Conservation (phyloP, 345 rosid species). For the Triadica sebifera region DNA sequence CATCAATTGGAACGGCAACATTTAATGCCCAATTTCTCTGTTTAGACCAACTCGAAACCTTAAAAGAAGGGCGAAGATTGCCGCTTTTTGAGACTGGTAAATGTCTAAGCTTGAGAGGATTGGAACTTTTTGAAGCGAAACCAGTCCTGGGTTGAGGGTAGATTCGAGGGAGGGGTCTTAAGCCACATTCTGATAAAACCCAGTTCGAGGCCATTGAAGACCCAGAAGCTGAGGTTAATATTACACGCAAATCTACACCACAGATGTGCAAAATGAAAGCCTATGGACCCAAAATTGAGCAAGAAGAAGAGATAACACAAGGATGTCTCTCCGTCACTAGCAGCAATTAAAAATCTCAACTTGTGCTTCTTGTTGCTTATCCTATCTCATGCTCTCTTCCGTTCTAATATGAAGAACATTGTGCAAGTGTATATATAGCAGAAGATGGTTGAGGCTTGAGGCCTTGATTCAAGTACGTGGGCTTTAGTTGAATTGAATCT, state of each 20-base stretch:
- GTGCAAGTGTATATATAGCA: background rate
- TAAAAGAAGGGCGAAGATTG: slow-evolving; percentile 30
- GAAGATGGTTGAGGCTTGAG: background rate
- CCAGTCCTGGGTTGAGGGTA: slow-evolving; percentile 44
- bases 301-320: slow-evolving; percentile 16
- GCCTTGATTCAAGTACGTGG: too few relatives aligned
- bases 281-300: background rate
- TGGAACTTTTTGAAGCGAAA: slow-evolving; percentile 18
- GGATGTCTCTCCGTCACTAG: slow-evolving; percentile 25
- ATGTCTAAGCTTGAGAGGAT: slow-evolving; percentile 27
- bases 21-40: slow-evolving; percentile 47
- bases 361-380: slow-evolving; percentile 23
- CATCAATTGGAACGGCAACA: slow-evolving; percentile 50
- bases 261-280: background rate
- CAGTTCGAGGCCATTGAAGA: slow-evolving; percentile 71
- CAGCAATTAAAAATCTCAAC: slow-evolving; percentile 13
- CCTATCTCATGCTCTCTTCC: background rate
- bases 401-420: too few relatives aligned
- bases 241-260: background rate
- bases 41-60: slow-evolving; percentile 12
- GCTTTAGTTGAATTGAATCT: background rate
- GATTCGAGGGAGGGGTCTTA: slow-evolving; percentile 60
- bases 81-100: slow-evolving; percentile 19
- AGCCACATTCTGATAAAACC: slow-evolving; percentile 70
- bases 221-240: slow-evolving; percentile 20